These are phyloP conservation scores for Jaapia argillacea DNA, from an alignment of 768 basidiomycete species.

Conservation along the genomic window DNA sequence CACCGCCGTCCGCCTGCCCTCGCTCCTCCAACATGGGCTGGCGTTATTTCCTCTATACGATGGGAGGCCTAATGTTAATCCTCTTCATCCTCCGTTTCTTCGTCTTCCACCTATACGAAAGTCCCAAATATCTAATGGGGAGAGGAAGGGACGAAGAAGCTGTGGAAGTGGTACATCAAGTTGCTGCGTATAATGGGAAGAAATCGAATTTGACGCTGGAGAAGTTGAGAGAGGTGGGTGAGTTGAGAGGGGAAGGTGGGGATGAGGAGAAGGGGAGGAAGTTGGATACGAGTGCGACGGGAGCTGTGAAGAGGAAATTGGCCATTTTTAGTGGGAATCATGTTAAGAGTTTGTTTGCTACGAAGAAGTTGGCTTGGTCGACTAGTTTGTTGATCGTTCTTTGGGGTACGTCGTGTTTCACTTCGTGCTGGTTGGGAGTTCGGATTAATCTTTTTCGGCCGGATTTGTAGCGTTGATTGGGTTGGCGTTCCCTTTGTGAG, in stretches of 20 bases:
- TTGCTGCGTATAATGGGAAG: constrained; percentile 42
- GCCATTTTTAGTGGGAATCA: constrained; percentile 31
- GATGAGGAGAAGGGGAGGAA: constrained; percentile 6
- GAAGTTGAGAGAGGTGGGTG: constrained; percentile 28
- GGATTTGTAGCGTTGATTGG: constrained; percentile 27
- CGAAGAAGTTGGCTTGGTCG: constrained; percentile 52
- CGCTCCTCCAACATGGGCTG: constrained; percentile 50
- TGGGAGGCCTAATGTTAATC: constrained; percentile 42
- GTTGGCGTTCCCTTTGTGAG: constrained; percentile 23
- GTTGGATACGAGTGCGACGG: constrained; percentile 6
- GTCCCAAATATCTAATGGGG: constrained; percentile 48
- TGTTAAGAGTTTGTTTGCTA: constrained; percentile 53
- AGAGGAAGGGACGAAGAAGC: constrained; percentile 43
- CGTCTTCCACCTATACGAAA: constrained; percentile 42
- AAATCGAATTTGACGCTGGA: constrained; percentile 32
- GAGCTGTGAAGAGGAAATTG: constrained; percentile 11
- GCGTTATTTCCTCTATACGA: constrained; percentile 46
- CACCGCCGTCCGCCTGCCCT: constrained; percentile 22
- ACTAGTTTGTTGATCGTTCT: constrained; percentile 46
- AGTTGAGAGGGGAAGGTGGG: constrained; percentile 7
- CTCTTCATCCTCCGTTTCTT: constrained; percentile 45
- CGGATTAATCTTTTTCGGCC: background rate
- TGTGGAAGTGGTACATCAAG: constrained; percentile 32
- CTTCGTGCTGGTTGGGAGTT: background rate
- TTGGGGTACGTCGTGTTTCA: constrained; percentile 36